Evolutionary conservation across 2,329 filamentous ascomycete genomes (phyloP).

Genomic region (Fusarium albosuccineum): DNA sequence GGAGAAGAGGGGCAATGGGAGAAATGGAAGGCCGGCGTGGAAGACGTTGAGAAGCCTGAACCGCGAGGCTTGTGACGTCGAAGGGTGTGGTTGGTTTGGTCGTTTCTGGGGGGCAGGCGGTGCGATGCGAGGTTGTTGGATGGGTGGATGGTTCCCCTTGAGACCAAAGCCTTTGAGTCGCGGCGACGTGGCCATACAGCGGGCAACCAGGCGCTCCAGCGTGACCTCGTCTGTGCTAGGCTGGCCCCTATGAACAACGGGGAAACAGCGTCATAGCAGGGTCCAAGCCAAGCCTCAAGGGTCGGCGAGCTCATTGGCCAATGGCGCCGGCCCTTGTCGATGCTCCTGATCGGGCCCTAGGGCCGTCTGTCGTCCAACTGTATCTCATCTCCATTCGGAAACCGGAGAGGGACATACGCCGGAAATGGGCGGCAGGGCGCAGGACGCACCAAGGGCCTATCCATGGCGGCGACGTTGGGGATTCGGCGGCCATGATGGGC

Average conservation of each 20-base stretch:
- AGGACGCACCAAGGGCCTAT: slow-evolving; percentile 26
- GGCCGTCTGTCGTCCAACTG: slow-evolving; percentile 15
- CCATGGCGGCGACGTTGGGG: slow-evolving; percentile 22
- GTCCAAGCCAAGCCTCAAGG: slow-evolving; percentile 15
- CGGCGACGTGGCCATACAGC: slow-evolving; percentile 44
- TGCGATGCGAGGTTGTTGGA: slow-evolving; percentile 35
- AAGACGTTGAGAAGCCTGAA: slow-evolving; percentile 32
- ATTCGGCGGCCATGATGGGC: neutral
- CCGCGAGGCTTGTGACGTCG: slow-evolving; percentile 41
- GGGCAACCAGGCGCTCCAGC: slow-evolving; percentile 14
- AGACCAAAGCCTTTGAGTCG: slow-evolving; percentile 17
- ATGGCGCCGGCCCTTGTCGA: slow-evolving; percentile 21
- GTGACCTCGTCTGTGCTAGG: slow-evolving; percentile 14
- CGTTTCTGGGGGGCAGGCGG: slow-evolving; percentile 13
- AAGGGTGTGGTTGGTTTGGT: slow-evolving; percentile 34
- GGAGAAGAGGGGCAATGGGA: slow-evolving; percentile 11
- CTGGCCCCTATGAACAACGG: slow-evolving; percentile 2
- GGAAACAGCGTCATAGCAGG: slow-evolving; percentile 33
- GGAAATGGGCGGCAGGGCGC: slow-evolving; percentile 31
- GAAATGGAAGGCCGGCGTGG: slow-evolving; percentile 12
- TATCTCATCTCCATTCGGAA: slow-evolving; percentile 39
- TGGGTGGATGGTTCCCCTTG: slow-evolving; percentile 21
- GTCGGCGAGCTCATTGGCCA: slow-evolving; percentile 29
- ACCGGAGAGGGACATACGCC: slow-evolving; percentile 24
- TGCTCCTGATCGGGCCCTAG: slow-evolving; percentile 34